Evolutionary conservation across 139 green algal genomes (phyloP).

Genomic region (Haematococcus lacustris): DNA sequence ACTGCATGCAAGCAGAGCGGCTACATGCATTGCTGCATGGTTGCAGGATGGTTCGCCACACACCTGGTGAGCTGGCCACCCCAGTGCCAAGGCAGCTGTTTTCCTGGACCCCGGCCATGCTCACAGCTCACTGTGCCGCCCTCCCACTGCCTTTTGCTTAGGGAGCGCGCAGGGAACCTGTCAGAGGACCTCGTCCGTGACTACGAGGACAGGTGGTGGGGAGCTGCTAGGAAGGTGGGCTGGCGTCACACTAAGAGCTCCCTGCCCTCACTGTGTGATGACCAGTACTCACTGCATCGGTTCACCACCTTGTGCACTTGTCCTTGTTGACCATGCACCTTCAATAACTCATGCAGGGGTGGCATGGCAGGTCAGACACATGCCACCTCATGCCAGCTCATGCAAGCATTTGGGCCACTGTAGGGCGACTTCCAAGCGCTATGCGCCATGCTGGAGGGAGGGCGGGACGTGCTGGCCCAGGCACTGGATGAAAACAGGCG

Average conservation of each 20-base stretch:
- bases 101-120: neutral
- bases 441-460: slow-evolving; percentile 48
- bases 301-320: neutral
- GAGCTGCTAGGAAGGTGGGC: slow-evolving; percentile 54
- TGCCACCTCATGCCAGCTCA: neutral
- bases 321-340: neutral
- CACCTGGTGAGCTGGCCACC: neutral
- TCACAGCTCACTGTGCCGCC: neutral
- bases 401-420: too few species aligned
- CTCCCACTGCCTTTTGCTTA: neutral
- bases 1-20: neutral
- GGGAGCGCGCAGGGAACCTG: slow-evolving; percentile 65
- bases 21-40: neutral
- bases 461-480: slow-evolving; percentile 46
- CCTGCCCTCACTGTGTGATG: neutral
- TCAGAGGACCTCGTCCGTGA: slow-evolving; percentile 77
- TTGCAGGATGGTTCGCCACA: neutral
- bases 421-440: slow-evolving; percentile 63
- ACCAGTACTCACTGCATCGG: neutral
- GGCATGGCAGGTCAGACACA: neutral
- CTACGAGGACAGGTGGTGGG: slow-evolving; percentile 83
- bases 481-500: slow-evolving; percentile 61
- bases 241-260: neutral
- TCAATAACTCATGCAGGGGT: too few species aligned
- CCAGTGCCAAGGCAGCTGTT: too few species aligned